Base-by-base conservation (phyloP, 257 asterid species). In the Parsonsia alboflavescens region DNA sequence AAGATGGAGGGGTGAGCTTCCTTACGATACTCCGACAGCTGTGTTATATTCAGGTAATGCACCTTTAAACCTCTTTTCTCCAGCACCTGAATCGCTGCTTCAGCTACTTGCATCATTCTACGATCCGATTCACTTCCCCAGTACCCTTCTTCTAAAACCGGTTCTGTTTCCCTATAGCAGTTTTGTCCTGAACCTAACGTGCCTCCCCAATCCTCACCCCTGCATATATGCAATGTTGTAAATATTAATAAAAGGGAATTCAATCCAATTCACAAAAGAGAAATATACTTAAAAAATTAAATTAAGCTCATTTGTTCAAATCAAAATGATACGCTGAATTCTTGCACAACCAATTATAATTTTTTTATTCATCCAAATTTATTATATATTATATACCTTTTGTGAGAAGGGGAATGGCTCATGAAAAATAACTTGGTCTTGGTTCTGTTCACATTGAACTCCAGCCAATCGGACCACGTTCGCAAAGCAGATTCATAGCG, bases 391-490 rank as follows among this genome's bases (percentile, higher is more conserved):
- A 41, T 41, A 15, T 58, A 59, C 66, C 7, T 26, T 24, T 59
- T 58, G 64, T 83, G 91, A 73, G 52, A 58, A 48, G 89, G 82
- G 1, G 91, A 87, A 50, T 77, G 75, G 82, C 91, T 83, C 82
- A 78, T 83, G 80, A 85, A 87, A 77, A 87, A 87, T 73, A 87
- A 11, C 21, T 70, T 77, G 6, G 91, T 85, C 53, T 74, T 85
- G n/a, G 79, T 71, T 70, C 74, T 61, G 61, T 85, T 76, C 42
- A 83, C 65, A 71, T 87, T 81, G 73, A 85, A 54, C 0, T 85
- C 89, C 74, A 87, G 53, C 91, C 91, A 85, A 44, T 87, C 84
- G 17, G 89, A 79, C 91, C 91, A 87, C 3, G 89, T 85, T 24
- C 75, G 79, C 44, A 87, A 41, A 16, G 88, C 86, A 84, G 83